Evolutionary conservation across 139 green algal species (phyloP).

Genomic region (Pseudopediastrum boryanum): DNA sequence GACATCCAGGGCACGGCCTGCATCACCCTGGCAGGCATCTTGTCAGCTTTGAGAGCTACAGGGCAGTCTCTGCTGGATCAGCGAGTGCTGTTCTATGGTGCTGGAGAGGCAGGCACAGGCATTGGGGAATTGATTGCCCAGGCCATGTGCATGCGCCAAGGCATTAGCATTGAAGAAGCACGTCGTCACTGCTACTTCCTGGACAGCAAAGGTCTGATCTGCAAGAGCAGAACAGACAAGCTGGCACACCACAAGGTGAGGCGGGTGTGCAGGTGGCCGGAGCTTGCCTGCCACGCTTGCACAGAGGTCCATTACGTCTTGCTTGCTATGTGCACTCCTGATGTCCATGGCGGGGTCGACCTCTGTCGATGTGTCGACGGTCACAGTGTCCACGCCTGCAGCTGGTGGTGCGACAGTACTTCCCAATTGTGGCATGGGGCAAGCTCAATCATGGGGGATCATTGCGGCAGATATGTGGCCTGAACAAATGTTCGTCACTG

Average conservation of each 20-base stretch:
- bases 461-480: no score
- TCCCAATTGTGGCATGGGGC: no score
- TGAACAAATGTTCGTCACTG: no score
- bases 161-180: not conserved
- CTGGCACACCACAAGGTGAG: slow-evolving; percentile 22
- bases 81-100: slow-evolving; percentile 67
- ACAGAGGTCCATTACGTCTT: no score
- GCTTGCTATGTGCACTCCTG: no score
- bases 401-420: no score
- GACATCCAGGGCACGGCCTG: slow-evolving; percentile 79
- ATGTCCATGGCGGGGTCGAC: no score
- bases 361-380: no score
- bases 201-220: slow-evolving; percentile 46
- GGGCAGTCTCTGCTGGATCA: slow-evolving; percentile 38
- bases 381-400: no score
- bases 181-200: slow-evolving; percentile 53
- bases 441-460: no score
- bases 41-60: slow-evolving; percentile 63
- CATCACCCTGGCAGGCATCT: slow-evolving; percentile 80
- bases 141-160: slow-evolving; percentile 2
- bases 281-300: no score
- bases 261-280: no score
- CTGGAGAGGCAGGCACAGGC: slow-evolving; percentile 53
- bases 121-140: slow-evolving; percentile 29
- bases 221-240: not conserved